These are phyloP conservation scores for Scenedesmus sp. DNA, from an alignment of 163 green algal genomes.

Conservation along the genomic window DNA sequence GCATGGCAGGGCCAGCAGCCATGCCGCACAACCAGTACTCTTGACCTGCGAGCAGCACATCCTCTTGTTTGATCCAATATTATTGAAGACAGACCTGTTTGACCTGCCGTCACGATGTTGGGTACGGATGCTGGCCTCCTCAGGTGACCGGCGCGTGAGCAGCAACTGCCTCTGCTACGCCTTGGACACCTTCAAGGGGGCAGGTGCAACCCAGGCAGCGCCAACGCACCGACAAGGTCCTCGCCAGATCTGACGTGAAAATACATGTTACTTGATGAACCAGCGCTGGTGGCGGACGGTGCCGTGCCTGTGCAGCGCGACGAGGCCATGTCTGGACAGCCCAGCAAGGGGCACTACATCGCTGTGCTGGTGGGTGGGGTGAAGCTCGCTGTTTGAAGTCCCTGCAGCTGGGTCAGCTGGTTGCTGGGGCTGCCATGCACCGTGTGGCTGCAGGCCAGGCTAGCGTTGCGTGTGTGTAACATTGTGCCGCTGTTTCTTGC, in stretches of 20 bases:
- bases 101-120: neutral
- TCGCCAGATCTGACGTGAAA: neutral
- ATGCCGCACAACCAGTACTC: too few relatives aligned
- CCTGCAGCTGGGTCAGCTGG: too few relatives aligned
- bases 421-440: neutral
- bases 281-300: slow-evolving; percentile 13
- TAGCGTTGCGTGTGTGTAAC: too few relatives aligned
- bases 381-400: neutral
- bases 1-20: too few relatives aligned
- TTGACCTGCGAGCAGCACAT: too few relatives aligned
- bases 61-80: too few relatives aligned
- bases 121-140: neutral
- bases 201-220: slow-evolving; percentile 10
- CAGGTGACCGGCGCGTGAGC: slow-evolving; percentile 14
- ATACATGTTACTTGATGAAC: neutral
- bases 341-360: slow-evolving; percentile 23
- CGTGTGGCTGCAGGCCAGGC: too few relatives aligned
- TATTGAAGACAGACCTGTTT: too few relatives aligned
- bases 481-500: too few relatives aligned
- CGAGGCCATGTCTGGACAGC: neutral
- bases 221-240: neutral
- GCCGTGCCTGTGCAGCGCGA: slow-evolving; percentile 1
- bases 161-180: slow-evolving; percentile 43
- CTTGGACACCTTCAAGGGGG: slow-evolving; percentile 24
- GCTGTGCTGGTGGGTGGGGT: neutral